Conservation (phyloP, 2,329 filamentous ascomycete genomes). For the Purpureocillium takamizusanense region DNA sequence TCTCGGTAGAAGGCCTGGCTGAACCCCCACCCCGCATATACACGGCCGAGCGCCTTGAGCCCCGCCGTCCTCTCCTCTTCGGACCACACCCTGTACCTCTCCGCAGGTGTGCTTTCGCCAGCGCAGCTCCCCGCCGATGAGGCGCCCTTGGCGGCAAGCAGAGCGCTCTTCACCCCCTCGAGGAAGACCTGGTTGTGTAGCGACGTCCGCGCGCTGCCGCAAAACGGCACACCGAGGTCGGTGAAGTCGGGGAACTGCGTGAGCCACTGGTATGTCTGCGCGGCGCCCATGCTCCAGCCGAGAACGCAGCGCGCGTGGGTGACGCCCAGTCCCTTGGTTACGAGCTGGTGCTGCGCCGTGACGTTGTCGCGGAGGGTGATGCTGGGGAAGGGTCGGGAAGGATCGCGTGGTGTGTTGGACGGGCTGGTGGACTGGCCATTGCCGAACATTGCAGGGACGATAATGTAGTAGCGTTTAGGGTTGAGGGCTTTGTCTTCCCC, state of each 20-base stretch:
- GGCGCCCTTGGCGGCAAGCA: constrained; percentile 28
- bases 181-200: constrained; percentile 45
- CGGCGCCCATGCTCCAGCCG: constrained; percentile 49
- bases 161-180: constrained; percentile 40
- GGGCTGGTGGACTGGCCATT: constrained; percentile 46
- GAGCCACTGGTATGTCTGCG: constrained; percentile 42
- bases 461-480: constrained; percentile 41
- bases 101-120: constrained; percentile 15
- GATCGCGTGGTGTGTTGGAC: constrained; percentile 29
- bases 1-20: constrained; percentile 71
- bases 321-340: constrained; percentile 32
- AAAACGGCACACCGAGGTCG: constrained; percentile 36
- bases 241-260: constrained; percentile 39
- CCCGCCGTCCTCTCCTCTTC: constrained; percentile 32
- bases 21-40: constrained; percentile 76
- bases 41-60: constrained; percentile 63
- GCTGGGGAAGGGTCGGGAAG: constrained; percentile 27
- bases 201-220: constrained; percentile 39
- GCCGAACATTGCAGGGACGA: constrained; percentile 41
- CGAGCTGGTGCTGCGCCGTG: constrained; percentile 33
- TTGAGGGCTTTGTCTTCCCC: constrained; percentile 55
- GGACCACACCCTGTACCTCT: constrained; percentile 16
- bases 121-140: constrained; percentile 41
- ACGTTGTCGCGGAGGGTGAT: constrained; percentile 42
- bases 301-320: constrained; percentile 34